Evolutionary conservation across 2,329 filamentous ascomycete genomes (phyloP), one percentile per base, ranked within the genome.

Genomic region (Fusarium liriodendri): DNA sequence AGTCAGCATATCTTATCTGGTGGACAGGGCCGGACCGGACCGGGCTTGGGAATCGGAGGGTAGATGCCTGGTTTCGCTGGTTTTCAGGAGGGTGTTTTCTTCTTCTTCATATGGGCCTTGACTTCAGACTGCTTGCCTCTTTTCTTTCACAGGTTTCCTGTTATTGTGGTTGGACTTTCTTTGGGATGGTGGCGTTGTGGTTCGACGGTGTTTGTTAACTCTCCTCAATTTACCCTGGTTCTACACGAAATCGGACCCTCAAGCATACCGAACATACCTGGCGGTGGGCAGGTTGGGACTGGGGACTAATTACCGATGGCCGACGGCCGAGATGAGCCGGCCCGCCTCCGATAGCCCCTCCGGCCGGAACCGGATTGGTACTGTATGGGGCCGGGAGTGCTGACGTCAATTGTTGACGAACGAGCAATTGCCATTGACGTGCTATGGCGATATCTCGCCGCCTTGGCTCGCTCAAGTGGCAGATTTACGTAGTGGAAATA

Each of bases 201-300:
- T 65, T 67, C 40, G 47, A 72, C 37, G 71, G 70, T 65, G 62
- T 78, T 61, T 67, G 64, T 74, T 74, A 69, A 70, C 67, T 77
- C 70, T 73, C 66, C 61, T 76, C 74, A 78, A 78, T 78, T 70
- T 64, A 75, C 42, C 64, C 59, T 64, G 47, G 45, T 64, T 54
- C 37, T 45, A 62, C 52, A 50, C 35, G 20, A 54, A 38, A 58
- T 29, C 42, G 50, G 55, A 54, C 45, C 35, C 55, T 40, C 4
- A 29, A 61, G 47, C 61, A 71, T 62, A 38, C 25, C 61, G 35
- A 60, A 37, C 54, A 71, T 62, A 38, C 20, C 63, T 54, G 47
- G 27, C 27, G 47, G 27, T 54, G 18, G 66, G 70, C 65, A 47
- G 14, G 40, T 50, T 66, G 18, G 52, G 14, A 45, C 50, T 64